Evolutionary conservation across 768 basidiomycete species (phyloP), one percentile per base, ranked within the genome.

Genomic region (Amanita pseudoporphyria): DNA sequence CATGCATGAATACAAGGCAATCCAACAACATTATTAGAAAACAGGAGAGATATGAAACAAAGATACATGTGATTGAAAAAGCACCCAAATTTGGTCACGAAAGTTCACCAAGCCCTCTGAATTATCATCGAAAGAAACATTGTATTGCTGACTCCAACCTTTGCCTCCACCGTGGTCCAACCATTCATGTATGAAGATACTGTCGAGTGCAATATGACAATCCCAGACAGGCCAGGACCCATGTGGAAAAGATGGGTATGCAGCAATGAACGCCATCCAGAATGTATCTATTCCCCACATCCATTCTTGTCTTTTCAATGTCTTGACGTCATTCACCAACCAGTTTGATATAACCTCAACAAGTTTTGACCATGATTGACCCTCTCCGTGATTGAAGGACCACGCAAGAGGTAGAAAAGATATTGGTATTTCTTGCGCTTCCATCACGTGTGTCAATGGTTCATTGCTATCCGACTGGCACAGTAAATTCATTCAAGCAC

Each of bases 111-210:
- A 33, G 32, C 28, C 21, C 16, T 19, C 43, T 33, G 26, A 19
- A 22, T 19, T 19, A 10, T 45, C 10, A 16, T 45, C 7, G 32
- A 45, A 45, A 45, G n/a, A 28, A 45, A 45, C 12, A 14, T 45
- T 45, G 31, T 16, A 45, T 9, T 45, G 43, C 18, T 32, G 9
- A 33, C 43, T 33, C 43, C 43, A 45, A 45, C 43, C 43, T 45
- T 33, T n/a, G 18, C 43, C 10, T 19, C 43, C 43, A 32, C 30
- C 43, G 10, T 33, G 1, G 28, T 45, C 43, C 1, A 45, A 45
- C 43, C 43, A 45, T 22, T 45, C 43, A 19, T 45, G 43, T 10
- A 51, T 45, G 19, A 45, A 45, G 43, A 19, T 45, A n/a, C 43
- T 28, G 13, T 45, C 32, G 6, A 45, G 43, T 5, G 32, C 22